phyloP scores from a whole-genome alignment of 1,284 basidiomycete genomes.

The Ustilago nuda region DNA sequence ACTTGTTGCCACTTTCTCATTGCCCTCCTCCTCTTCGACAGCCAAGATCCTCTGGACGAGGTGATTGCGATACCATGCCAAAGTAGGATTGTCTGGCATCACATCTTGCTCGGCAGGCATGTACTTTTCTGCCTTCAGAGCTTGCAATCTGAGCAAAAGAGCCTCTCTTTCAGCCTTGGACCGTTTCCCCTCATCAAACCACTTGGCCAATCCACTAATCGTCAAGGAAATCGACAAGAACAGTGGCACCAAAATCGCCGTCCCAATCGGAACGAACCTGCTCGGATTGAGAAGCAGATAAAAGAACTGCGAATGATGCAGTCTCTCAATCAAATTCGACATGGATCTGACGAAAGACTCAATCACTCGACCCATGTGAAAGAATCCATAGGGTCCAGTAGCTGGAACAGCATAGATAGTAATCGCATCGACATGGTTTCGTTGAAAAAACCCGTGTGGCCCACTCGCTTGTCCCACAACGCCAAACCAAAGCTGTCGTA shows the following conservation, averaged over 20 bases:
- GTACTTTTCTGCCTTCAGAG: slow-evolving; percentile 4
- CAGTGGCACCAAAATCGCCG: slow-evolving; percentile 57
- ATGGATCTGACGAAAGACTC: slow-evolving; percentile 61
- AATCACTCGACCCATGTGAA: slow-evolving; percentile 78
- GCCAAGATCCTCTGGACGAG: slow-evolving; percentile 13
- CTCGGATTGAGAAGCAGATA: slow-evolving; percentile 59
- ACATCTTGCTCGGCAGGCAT: slow-evolving; percentile 17
- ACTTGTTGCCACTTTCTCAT: background rate
- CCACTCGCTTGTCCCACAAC: slow-evolving; percentile 45
- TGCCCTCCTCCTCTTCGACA: background rate
- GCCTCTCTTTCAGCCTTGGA: slow-evolving; percentile 28
- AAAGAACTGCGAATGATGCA: slow-evolving; percentile 69
- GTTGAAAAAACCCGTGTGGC: slow-evolving; percentile 68
- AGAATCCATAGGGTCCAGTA: slow-evolving; percentile 91
- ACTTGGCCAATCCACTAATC: slow-evolving; percentile 49
- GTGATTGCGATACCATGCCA: slow-evolving; percentile 33
- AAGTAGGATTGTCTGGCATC: slow-evolving; percentile 28
- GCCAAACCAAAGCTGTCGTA: slow-evolving; percentile 25
- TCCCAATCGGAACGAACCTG: slow-evolving; percentile 61
- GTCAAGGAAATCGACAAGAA: slow-evolving; percentile 59
- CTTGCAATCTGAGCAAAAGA: slow-evolving; percentile 7
- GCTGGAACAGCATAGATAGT: slow-evolving; percentile 90
- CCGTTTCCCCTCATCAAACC: slow-evolving; percentile 30
- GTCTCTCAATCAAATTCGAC: slow-evolving; percentile 66
- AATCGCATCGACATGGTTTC: slow-evolving; percentile 93